Percentiles rank a stretch among this genome's conserved stretches.
Evolutionary conservation across 2,329 filamentous ascomycete genomes (phyloP).

Genomic region (Keithomyces neogunnii): DNA sequence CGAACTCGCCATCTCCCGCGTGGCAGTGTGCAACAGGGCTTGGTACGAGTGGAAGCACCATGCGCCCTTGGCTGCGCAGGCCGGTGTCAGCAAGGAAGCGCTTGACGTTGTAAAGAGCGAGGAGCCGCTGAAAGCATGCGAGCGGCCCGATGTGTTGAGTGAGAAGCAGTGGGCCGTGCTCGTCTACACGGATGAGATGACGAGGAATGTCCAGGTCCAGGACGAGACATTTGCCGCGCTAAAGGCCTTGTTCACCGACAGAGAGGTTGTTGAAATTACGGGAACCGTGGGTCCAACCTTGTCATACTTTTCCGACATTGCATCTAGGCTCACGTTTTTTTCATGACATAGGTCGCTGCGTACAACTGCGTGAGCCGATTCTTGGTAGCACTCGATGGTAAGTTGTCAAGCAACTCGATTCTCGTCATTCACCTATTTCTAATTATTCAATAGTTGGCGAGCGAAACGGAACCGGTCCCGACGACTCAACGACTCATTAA

Average conservation of each 20-base stretch:
- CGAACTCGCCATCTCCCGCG: conserved; percentile 73
- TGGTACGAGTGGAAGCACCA: conserved; percentile 85
- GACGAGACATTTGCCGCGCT: conserved; percentile 60
- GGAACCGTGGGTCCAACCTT: conserved; percentile 47
- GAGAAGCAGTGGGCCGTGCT: conserved; percentile 60
- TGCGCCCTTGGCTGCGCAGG: conserved; percentile 54
- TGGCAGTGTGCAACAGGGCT: conserved; percentile 71
- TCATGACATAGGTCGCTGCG: conserved; percentile 43
- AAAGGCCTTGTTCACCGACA: conserved; percentile 53
- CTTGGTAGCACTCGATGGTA: conserved; percentile 71
- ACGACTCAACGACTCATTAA: conserved; percentile 28
- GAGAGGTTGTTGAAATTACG: conserved; percentile 74
- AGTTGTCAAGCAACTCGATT: conserved; percentile 20
- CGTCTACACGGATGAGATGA: conserved; percentile 77
- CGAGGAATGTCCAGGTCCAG: conserved; percentile 58
- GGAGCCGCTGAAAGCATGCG: conserved; percentile 9
- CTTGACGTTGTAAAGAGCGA: conserved; percentile 35
- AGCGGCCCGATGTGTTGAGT: conserved; percentile 34
- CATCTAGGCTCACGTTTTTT: no score
- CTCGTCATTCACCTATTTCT: conserved; percentile 5
- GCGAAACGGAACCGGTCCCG: conserved; percentile 44
- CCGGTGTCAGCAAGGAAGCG: conserved; percentile 45
- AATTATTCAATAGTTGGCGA: conserved; percentile 40
- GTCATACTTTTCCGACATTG: no score
- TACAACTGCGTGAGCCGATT: conserved; percentile 86